Evolutionary conservation across 768 basidiomycete genomes (phyloP), one percentile per base, ranked within the genome.

Genomic region (Tylopilus sp.): DNA sequence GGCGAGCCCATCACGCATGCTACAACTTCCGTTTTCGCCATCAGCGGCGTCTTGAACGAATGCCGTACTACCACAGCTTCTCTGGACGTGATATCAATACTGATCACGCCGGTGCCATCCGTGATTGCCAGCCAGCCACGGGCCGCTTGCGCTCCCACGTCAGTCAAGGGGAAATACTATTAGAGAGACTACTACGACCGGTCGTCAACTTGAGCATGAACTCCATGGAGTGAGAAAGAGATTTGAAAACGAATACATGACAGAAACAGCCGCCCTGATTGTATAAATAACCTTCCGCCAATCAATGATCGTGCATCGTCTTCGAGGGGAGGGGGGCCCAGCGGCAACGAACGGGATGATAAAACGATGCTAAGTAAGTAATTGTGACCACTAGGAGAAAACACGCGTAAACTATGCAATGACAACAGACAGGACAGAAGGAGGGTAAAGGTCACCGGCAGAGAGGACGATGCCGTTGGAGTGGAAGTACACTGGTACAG

Each of bases 351-450:
- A 28, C 41, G 28, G 8, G 13, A 11, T 42, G 21, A 24, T n/a
- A n/a, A 16, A 4, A 16, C 4, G 37, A 19, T 19, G 21, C 3
- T 5, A 21, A 8, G 19, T 11, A 21, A 9, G 19, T 22, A 42
- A n/a, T n/a, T 16, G 40, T 26, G 26, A 42, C 40, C 24, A 42
- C 25, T 43, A 43, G 44, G 26, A 42, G 28, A 50, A 17, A 56
- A 46, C 49, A 36, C 31, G 25, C 31, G 54, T 63, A 62, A 16
- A 28, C 16, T 56, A 60, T 44, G n/a, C 1, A 24, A n/a, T 29
- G 28, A 28, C 11, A 47, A 50, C 28, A 9, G 11, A 31, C 24
- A 21, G 29, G 31, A 30, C 17, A 47, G n/a, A 50, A 29, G 16
- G 51, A 29, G 25, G 26, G 33, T 52, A 36, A 17, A 6, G 12